A percentile compares a stretch with the other conserved stretches of the same genome.
These are phyloP conservation scores for Candida tetrigidarum DNA, from an alignment of 1,139 yeast species.

Conservation along the genomic window DNA sequence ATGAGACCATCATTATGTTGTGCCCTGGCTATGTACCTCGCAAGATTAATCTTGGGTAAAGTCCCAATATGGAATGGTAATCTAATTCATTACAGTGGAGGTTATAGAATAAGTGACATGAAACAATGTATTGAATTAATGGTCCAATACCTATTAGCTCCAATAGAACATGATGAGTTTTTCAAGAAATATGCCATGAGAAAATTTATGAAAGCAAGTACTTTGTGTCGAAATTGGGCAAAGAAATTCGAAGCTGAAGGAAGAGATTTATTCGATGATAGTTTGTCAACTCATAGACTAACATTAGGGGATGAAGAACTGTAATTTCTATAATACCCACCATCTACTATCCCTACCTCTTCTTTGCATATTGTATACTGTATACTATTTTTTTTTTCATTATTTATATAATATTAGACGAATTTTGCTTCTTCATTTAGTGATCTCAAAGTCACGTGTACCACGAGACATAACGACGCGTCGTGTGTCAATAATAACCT, in stretches of 20 bases:
- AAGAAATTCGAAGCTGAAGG: conserved; percentile 54
- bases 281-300: conserved; percentile 20
- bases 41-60: conserved; percentile 77
- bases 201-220: conserved; percentile 89
- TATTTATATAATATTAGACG: neutral
- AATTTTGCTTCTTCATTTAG: too few relatives aligned
- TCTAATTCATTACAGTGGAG: conserved; percentile 88
- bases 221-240: conserved; percentile 92
- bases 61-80: conserved; percentile 81
- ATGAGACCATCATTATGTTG: conserved; percentile 82
- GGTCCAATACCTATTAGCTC: conserved; percentile 76
- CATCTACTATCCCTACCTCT: too few relatives aligned
- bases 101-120: conserved; percentile 78
- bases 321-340: neutral
- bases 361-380: neutral
- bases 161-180: conserved; percentile 92
- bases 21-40: conserved; percentile 90
- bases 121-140: conserved; percentile 73
- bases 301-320: conserved; percentile 6
- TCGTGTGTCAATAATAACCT: conserved; percentile 5
- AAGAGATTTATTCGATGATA: conserved; percentile 29
- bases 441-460: neutral
- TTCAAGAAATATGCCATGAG: conserved; percentile 93
- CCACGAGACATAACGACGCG: neutral
- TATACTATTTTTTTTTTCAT: neutral